Evolutionary conservation across 176 grass and related monocot genomes (phyloP), one percentile per base, ranked within the genome.

Genomic region (Poa annua): DNA sequence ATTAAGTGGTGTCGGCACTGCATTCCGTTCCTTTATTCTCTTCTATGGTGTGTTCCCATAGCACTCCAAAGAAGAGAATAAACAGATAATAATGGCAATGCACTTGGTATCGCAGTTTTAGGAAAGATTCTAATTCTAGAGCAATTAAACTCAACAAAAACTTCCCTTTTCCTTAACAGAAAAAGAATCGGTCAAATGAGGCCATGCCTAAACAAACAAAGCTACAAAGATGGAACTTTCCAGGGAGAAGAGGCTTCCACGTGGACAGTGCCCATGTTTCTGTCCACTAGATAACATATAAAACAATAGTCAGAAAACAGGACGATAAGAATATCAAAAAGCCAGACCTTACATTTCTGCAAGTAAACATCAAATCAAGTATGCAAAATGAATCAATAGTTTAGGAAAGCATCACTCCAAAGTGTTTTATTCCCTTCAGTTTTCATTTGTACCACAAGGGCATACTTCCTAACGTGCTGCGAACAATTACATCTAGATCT

Each of bases 81-180:
- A 74, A 84, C 81, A 81, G 20, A 34, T 60, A 85, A 49, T 80
- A 89, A 81, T 85, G 71, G 62, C 63, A 85, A 89, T 71, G 68
- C 45, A 65, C 56, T 52, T 71, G 64, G 71, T 77, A 57, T 81
- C 62, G 70, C 36, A 72, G 69, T 88, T 78, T 73, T 76, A 42
- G 51, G 36, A 87, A 88, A 88, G 66, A 85, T 88, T 93, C 82
- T 73, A 83, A 85, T 88, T 93, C 82, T 51, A 83, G 47, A 76
- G 52, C 68, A 90, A 67, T 42, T 78, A 80, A 85, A 87, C 35
- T 78, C 77, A 87, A 42, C 42, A 81, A 56, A 52, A 64, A 17
- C 59, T 57, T 85, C 25, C 59, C 63, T 86, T 92, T 89, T 83
- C 82, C 79, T 82, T 76, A 76, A 77, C 24, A 39, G 69, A 88